Conservation (phyloP, 2,329 filamentous ascomycete genomes). For the Eurotiales sp. region DNA sequence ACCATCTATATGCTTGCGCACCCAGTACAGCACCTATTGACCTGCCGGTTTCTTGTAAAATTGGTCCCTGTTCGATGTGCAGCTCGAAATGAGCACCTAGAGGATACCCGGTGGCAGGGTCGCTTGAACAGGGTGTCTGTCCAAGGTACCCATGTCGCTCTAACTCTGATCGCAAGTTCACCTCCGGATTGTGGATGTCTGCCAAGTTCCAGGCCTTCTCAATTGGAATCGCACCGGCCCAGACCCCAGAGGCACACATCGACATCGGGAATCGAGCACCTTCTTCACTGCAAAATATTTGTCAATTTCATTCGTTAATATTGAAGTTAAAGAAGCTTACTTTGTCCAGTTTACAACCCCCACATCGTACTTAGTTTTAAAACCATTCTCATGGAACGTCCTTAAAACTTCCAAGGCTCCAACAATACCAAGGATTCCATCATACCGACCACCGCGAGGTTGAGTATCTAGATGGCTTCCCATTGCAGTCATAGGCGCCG, state of each 20-base stretch:
- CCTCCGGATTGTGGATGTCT: slow-evolving; percentile 59
- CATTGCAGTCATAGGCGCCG: slow-evolving; percentile 15
- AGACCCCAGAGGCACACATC: slow-evolving; percentile 70
- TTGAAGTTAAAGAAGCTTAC: no score
- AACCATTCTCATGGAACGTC: slow-evolving; percentile 62
- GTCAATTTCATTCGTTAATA: no score
- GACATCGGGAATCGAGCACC: slow-evolving; percentile 71
- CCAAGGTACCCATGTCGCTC: slow-evolving; percentile 67
- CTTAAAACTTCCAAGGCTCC: slow-evolving; percentile 70
- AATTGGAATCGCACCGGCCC: slow-evolving; percentile 61
- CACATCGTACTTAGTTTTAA: slow-evolving; percentile 67
- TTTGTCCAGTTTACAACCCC: slow-evolving; percentile 58
- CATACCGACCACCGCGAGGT: slow-evolving; percentile 28
- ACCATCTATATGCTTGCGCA: slow-evolving; percentile 68
- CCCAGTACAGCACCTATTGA: slow-evolving; percentile 65
- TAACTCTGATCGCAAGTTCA: slow-evolving; percentile 61
- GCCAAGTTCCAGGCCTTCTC: slow-evolving; percentile 56
- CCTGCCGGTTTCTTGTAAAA: slow-evolving; percentile 58
- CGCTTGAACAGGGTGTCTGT: slow-evolving; percentile 48
- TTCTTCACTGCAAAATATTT: no score
- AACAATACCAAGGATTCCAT: slow-evolving; percentile 69
- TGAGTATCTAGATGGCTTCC: slow-evolving; percentile 18
- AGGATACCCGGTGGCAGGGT: slow-evolving; percentile 54
- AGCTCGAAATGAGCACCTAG: slow-evolving; percentile 75
- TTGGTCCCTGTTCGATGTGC: slow-evolving; percentile 75